phyloP scores from a whole-genome alignment of 148 eudicot genomes.

The Fallopia convolvulus region DNA sequence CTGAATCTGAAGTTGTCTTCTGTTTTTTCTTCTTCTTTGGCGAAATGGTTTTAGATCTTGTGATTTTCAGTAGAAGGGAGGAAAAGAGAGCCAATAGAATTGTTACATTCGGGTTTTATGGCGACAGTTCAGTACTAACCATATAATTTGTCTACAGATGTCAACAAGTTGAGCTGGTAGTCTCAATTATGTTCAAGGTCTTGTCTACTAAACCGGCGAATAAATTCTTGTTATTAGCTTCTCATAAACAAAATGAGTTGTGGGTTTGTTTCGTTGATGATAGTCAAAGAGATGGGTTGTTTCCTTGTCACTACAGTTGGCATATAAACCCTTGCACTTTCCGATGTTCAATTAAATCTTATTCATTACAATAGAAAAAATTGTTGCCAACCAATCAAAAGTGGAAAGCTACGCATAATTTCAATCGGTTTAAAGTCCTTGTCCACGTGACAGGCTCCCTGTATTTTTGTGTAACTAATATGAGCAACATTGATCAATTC shows the following conservation, averaged over 20 bases:
- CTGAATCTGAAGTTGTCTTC: too few species aligned
- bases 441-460: constrained; percentile 8
- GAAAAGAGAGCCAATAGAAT: not conserved
- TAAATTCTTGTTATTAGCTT: not conserved
- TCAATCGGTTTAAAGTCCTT: not conserved
- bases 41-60: not conserved
- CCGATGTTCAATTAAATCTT: not conserved
- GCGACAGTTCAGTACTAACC: not conserved
- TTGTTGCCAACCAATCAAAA: not conserved
- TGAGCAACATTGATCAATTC: not conserved
- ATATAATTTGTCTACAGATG: not conserved
- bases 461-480: not conserved
- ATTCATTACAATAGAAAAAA: not conserved
- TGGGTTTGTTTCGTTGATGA: not conserved
- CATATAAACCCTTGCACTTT: constrained; percentile 1
- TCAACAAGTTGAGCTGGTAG: constrained; percentile 5
- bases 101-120: not conserved
- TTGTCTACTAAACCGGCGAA: not conserved
- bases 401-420: constrained; percentile 3
- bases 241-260: not conserved
- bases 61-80: not conserved
- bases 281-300: constrained; percentile 8
- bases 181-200: not conserved
- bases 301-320: constrained; percentile 8
- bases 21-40: too few species aligned